Base-by-base conservation (phyloP, 345 rosid genomes). In the Dipteronia sinensis region DNA sequence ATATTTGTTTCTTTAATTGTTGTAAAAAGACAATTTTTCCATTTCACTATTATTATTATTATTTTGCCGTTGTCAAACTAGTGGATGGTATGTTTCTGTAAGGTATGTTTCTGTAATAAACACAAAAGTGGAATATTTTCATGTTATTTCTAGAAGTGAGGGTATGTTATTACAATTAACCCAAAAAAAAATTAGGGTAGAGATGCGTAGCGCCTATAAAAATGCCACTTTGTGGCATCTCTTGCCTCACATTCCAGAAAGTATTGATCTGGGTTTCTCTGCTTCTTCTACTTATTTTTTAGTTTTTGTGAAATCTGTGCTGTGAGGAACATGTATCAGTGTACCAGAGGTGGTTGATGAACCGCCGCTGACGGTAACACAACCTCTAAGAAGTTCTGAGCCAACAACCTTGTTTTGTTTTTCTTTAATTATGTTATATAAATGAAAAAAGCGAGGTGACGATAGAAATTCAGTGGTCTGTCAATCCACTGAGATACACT, bases 301-400 rank as follows among this genome's bases (percentile, higher is more conserved):
- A 56, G 7, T 29, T 9, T 34, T 19, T 7, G 1, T 31, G 8
- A 2, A 58, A 58, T 58, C 4, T 34, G 0, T 40, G 89, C 87
- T 4, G 17, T 83, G 87, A 88, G 92, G 79, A 85, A 65, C 13
- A 44, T 40, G 1, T 22, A 34, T 15, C 10, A 11, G 85, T 88
- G 87, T 82, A 31, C 86, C 86, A 20, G 85, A 88, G 83, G 29
- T 51, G 82, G 76, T 6, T 6, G 74, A 61, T 34, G 10, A 34
- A 34, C 49, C 73, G 77, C 77, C 79, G 1, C n/a, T 83, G 88
- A 84, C 65, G 89, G 87, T 68, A 75, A 77, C 85, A 88, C 91
- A 82, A 67, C 84, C 89, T 88, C 90, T 88, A 88, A 87, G 88
- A 88, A 87, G 88, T 88, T 88, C 90, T 83, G 89, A 88, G 92